Percentiles rank a stretch among this genome's conserved stretches.
Conservation (phyloP, 805 yeast species). For the Cyberlindnera americana region DNA sequence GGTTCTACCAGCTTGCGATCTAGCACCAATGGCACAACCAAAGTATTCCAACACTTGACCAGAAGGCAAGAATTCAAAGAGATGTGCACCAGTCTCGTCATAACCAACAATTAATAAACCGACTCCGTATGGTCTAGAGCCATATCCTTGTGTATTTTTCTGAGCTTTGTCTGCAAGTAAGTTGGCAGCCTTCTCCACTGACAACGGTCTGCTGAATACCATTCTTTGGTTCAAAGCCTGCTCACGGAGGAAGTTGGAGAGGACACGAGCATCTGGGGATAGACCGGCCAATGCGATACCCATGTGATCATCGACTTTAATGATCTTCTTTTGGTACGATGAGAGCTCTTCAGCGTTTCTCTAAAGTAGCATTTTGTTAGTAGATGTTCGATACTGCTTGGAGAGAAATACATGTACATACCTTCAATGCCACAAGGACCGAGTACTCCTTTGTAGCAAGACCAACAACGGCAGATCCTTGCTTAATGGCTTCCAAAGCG, state of each 20-base stretch:
- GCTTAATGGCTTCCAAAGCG: constrained; percentile 93
- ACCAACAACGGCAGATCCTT: constrained; percentile 97
- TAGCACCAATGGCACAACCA: constrained; percentile 96
- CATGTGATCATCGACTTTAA: constrained; percentile 87
- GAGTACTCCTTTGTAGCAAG: constrained; percentile 81
- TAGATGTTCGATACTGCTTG: background rate
- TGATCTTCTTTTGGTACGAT: constrained; percentile 90
- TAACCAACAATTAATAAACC: constrained; percentile 87
- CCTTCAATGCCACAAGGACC: constrained; percentile 86
- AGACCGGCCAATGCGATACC: constrained; percentile 96
- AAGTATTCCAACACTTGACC: constrained; percentile 89
- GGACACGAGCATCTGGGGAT: constrained; percentile 96
- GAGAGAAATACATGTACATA: constrained; percentile 12
- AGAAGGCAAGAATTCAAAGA: constrained; percentile 92
- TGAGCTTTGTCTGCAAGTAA: constrained; percentile 96
- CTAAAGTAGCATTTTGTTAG: constrained; percentile 19
- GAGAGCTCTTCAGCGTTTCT: constrained; percentile 97
- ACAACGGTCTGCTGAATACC: constrained; percentile 81
- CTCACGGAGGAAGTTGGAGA: constrained; percentile 83
- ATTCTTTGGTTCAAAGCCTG: constrained; percentile 86
- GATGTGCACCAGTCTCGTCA: constrained; percentile 92
- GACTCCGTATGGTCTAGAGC: constrained; percentile 97
- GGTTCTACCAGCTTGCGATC: constrained; percentile 98
- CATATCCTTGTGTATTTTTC: constrained; percentile 91
- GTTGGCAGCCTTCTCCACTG: constrained; percentile 77